These are phyloP conservation scores for Linnemannia hyalina DNA, from an alignment of 192 early-diverging fungal species.

Conservation along the genomic window DNA sequence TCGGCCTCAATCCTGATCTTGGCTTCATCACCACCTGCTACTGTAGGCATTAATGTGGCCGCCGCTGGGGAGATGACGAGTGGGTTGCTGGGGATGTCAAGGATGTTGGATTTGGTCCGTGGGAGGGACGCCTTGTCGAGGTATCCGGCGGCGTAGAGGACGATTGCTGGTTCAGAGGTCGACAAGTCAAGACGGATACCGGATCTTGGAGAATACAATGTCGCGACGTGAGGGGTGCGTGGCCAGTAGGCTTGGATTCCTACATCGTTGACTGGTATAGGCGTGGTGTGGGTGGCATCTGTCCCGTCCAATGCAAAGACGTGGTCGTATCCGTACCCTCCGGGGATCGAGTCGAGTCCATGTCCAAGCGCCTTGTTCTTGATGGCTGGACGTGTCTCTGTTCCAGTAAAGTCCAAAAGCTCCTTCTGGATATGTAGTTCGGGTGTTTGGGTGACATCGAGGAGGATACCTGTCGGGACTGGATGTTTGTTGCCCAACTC, in stretches of 20 bases:
- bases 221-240: conserved; percentile 36
- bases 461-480: conserved; percentile 28
- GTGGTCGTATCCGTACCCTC: conserved; percentile 86
- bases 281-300: conserved; percentile 46
- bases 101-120: conserved; percentile 26
- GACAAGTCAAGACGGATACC: conserved; percentile 72
- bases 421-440: conserved; percentile 62
- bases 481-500: conserved; percentile 39
- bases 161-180: conserved; percentile 80
- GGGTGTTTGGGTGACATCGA: conserved; percentile 29
- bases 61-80: conserved; percentile 13
- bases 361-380: conserved; percentile 55
- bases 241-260: conserved; percentile 43
- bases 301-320: conserved; percentile 64
- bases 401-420: background rate
- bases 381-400: background rate
- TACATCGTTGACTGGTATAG: background rate
- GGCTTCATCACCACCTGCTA: conserved; percentile 39
- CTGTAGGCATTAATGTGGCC: background rate
- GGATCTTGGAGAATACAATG: conserved; percentile 49
- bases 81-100: conserved; percentile 6
- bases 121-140: conserved; percentile 58
- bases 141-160: conserved; percentile 88
- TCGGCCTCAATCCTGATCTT: conserved; percentile 47
- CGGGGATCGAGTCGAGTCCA: conserved; percentile 68